Evolutionary conservation across 2,329 filamentous ascomycete genomes (phyloP).

Genomic region (Colletotrichum noveboracense): DNA sequence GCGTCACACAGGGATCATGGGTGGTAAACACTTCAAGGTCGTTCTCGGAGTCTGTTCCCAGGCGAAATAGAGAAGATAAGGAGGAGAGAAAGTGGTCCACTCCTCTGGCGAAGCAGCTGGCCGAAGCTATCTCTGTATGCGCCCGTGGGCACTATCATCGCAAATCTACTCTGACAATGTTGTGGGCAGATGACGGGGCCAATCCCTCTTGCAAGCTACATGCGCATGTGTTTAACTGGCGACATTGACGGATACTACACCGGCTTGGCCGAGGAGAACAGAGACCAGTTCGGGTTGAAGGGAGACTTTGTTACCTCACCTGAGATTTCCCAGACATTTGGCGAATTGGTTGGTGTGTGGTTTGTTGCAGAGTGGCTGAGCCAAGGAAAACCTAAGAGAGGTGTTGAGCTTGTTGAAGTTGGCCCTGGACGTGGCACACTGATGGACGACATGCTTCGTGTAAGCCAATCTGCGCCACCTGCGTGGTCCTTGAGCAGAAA

Average conservation of each 20-base stretch:
- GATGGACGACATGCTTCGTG: slow-evolving; percentile 95
- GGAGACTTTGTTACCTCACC: slow-evolving; percentile 98
- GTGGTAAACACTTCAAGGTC: slow-evolving; percentile 8
- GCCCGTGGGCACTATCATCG: background rate
- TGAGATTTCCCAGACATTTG: slow-evolving; percentile 97
- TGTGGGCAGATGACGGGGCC: slow-evolving; percentile 73
- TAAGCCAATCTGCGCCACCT: slow-evolving; percentile 45
- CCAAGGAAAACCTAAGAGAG: slow-evolving; percentile 75
- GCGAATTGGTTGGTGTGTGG: slow-evolving; percentile 93
- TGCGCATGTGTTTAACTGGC: slow-evolving; percentile 97
- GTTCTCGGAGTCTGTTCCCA: slow-evolving; percentile 30
- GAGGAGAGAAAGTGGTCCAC: slow-evolving; percentile 82
- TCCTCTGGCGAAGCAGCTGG: slow-evolving; percentile 85
- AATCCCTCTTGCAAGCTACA: slow-evolving; percentile 89
- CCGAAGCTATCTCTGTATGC: slow-evolving; percentile 82
- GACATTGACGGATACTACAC: slow-evolving; percentile 95
- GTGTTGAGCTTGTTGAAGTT: slow-evolving; percentile 90
- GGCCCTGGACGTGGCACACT: slow-evolving; percentile 93
- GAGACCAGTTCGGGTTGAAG: slow-evolving; percentile 89
- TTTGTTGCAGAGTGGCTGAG: slow-evolving; percentile 96
- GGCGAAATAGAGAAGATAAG: slow-evolving; percentile 25
- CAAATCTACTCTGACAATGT: background rate
- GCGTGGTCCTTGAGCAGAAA: background rate
- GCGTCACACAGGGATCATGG: background rate
- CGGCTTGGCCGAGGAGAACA: slow-evolving; percentile 66